A percentile compares a stretch with the other conserved stretches of the same genome.
Conservation (phyloP, 2,329 filamentous ascomycete species). For the Epichloe glyceriae region DNA sequence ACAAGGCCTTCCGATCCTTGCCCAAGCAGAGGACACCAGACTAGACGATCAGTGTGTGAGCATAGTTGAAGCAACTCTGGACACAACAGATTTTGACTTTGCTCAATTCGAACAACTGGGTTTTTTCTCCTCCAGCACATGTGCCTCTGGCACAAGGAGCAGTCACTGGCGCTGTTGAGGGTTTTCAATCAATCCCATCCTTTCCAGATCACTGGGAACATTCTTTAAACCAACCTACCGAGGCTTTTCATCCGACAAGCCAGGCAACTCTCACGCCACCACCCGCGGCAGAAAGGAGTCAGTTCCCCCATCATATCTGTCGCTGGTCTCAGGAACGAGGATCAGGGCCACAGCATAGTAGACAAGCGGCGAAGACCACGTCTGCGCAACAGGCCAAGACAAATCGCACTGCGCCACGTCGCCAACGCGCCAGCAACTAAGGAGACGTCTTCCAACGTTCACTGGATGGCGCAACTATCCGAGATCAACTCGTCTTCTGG, state of each 20-base stretch:
- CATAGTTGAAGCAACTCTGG: conserved; percentile 17
- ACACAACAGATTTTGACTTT: conserved; percentile 22
- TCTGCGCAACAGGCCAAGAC: conserved; percentile 16
- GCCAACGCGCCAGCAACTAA: conserved; percentile 10
- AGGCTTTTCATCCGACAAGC: conserved; percentile 1
- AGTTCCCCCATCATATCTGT: neutral
- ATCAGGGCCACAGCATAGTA: conserved; percentile 1
- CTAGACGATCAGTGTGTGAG: conserved; percentile 15
- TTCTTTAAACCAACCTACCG: conserved; percentile 6
- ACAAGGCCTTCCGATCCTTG: conserved; percentile 14
- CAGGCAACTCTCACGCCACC: neutral
- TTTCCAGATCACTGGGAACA: conserved; percentile 16
- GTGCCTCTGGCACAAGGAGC: conserved; percentile 18
- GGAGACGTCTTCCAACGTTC: conserved; percentile 12
- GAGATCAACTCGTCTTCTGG: conserved; percentile 25
- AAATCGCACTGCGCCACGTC: conserved; percentile 19
- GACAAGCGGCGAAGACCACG: conserved; percentile 14
- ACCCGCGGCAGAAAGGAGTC: neutral
- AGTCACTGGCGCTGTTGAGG: conserved; percentile 9
- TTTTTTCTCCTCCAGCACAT: conserved; percentile 12
- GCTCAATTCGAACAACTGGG: conserved; percentile 19
- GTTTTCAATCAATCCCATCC: conserved; percentile 7
- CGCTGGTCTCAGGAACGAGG: neutral
- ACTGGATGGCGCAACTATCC: conserved; percentile 27
- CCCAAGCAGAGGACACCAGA: conserved; percentile 12